A percentile compares a stretch with the other conserved stretches of the same genome.
Conservation (phyloP, 345 rosid species). For the Moricandia arvensis region DNA sequence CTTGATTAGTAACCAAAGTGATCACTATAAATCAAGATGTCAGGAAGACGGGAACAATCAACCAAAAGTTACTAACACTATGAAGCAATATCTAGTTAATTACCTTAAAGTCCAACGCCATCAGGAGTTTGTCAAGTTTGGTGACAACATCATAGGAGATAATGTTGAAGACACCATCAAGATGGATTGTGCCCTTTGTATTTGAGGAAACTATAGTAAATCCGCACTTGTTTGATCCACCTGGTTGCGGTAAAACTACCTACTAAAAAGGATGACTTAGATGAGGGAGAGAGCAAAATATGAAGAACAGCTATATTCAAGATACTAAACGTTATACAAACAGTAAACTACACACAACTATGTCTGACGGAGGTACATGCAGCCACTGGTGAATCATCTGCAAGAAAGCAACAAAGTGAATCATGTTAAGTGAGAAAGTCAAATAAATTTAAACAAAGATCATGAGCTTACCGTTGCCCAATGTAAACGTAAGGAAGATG, state of each 20-base stretch:
- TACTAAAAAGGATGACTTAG: conserved; percentile 34
- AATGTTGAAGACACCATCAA: conserved; percentile 90
- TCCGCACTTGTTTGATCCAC: conserved; percentile 86
- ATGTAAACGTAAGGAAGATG: conserved; percentile 92
- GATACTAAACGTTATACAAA: conserved; percentile 11
- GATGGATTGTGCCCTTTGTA: conserved; percentile 55
- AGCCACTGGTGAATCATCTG: conserved; percentile 99
- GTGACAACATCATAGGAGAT: conserved; percentile 81
- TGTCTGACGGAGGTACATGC: conserved; percentile 78
- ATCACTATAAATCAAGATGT: conserved; percentile 7
- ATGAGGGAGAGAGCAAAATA: conserved; percentile 11
- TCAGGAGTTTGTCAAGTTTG: conserved; percentile 60
- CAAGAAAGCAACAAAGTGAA: conserved; percentile 32
- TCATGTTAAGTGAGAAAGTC: not conserved
- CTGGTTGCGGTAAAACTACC: conserved; percentile 82
- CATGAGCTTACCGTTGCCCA: conserved; percentile 81
- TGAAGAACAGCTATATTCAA: not conserved
- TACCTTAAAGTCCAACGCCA: conserved; percentile 73
- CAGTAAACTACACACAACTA: conserved; percentile 62
- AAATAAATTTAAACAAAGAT: not conserved
- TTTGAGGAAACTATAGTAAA: conserved; percentile 65
- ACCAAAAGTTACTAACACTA: not conserved
- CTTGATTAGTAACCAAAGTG: not conserved
- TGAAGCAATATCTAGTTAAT: conserved; percentile 14
- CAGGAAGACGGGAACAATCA: conserved; percentile 3